Evolutionary conservation across 495 filamentous ascomycete species (phyloP), one percentile per base, ranked within the genome.

Genomic region (Umbilicaria muhlenbergii): DNA sequence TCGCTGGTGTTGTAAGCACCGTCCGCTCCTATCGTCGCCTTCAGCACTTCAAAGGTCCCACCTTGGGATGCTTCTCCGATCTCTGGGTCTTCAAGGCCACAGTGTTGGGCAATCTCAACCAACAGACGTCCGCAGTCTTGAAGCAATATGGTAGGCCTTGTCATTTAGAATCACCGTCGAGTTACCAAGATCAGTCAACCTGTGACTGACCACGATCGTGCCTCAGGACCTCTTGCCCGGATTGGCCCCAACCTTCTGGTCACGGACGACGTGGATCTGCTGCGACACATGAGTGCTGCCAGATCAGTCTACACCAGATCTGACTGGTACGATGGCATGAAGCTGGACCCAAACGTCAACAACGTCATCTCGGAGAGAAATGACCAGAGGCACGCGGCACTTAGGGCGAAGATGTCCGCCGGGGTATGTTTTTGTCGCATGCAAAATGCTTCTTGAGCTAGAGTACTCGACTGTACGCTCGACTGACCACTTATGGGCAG

Each of bases 231-330:
- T 2, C 46, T 68, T 8, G 63, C 58, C 3, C 54, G 67, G 14
- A 62, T 68, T 38, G 65, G 61, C 10, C 65, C 67, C 11, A 64
- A 66, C 34, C 46, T 60, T 37, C 45, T 71, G 38, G 36, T 70
- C 36, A 60, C 55, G 14, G 54, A 53, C 28, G 64, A 67, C 42
- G 60, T 63, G 8, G 59, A 60, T 2, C 46, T 56, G 1, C 37
- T 53, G 8, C 52, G 57, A 13, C 50, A 49, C 12, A 61, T 67
- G 33, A 44, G 51, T 2, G 58, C 58, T 8, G 53, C 56, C 17
- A 52, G 61, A 5, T 65, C 61, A 12, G 39, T 35, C n/a, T 61
- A 54, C 41, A 49, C 43, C 3, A 53, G 62, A 17, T 45, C 47
- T 34, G 38, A 41, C 41, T 48, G 45, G 42, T 54, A 53, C 44